Conservation (phyloP, 2,329 filamentous ascomycete species). For the Exophiala alcalophila region DNA sequence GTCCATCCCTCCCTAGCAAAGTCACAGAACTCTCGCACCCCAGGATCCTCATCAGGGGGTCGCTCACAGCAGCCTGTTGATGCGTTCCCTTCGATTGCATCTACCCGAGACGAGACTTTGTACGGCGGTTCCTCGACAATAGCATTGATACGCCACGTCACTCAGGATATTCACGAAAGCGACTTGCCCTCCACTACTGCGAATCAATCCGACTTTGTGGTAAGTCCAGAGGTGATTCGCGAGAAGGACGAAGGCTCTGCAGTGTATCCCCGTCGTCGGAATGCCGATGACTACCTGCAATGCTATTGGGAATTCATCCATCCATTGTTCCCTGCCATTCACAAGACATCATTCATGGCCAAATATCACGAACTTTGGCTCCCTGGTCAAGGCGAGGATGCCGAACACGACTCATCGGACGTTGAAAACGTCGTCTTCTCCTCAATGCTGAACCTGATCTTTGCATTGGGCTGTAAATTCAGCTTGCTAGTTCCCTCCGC, state of each 20-base stretch:
- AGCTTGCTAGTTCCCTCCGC: constrained; percentile 41
- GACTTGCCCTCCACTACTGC: constrained; percentile 1
- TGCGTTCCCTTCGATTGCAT: constrained; percentile 5
- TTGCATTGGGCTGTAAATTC: constrained; percentile 48
- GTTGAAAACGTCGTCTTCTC: constrained; percentile 42
- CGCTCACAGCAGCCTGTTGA: constrained; percentile 1
- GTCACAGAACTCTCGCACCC: too few species aligned
- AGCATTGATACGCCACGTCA: constrained; percentile 8
- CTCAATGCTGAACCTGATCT: constrained; percentile 47
- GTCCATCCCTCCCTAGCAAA: too few species aligned
- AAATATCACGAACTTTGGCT: constrained; percentile 45
- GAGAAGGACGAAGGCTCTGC: not conserved
- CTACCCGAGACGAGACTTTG: constrained; percentile 1
- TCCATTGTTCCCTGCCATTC: constrained; percentile 48
- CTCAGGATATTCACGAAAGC: too few species aligned
- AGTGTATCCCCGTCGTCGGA: constrained; percentile 45
- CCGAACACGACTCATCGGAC: constrained; percentile 35
- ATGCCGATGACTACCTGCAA: constrained; percentile 46
- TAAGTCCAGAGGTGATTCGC: too few species aligned
- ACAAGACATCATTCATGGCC: constrained; percentile 37
- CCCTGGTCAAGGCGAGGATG: constrained; percentile 22
- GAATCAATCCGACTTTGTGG: not conserved
- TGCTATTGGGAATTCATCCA: constrained; percentile 49
- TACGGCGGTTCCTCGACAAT: constrained; percentile 15
- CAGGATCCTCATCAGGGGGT: not conserved